These are phyloP conservation scores for Aureobasidium sp. DNA, from an alignment of 2,329 filamentous ascomycete genomes.

Conservation along the genomic window DNA sequence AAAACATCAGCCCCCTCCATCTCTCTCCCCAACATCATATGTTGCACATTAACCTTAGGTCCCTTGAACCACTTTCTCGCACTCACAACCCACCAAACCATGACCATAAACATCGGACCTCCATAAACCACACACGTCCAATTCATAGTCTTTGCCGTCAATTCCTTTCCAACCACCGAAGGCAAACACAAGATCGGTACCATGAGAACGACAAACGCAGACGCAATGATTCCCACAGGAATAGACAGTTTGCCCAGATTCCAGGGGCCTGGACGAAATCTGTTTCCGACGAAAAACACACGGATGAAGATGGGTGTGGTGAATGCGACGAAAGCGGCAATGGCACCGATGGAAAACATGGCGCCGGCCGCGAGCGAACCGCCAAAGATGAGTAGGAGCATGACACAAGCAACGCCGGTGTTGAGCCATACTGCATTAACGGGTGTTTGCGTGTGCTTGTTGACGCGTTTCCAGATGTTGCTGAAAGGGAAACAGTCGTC, in stretches of 20 bases:
- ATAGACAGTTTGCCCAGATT: slow-evolving; percentile 53
- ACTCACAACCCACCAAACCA: slow-evolving; percentile 55
- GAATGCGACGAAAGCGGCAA: slow-evolving; percentile 57
- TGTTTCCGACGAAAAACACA: slow-evolving; percentile 51
- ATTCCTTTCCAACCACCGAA: slow-evolving; percentile 44
- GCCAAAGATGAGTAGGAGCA: slow-evolving; percentile 57
- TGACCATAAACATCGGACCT: slow-evolving; percentile 27
- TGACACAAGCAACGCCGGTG: slow-evolving; percentile 47
- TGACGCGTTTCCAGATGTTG: slow-evolving; percentile 51
- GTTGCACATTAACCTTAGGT: slow-evolving; percentile 58
- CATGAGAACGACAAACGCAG: slow-evolving; percentile 56
- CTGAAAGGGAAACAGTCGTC: slow-evolving; percentile 61
- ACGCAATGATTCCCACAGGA: slow-evolving; percentile 49
- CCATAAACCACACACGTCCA: slow-evolving; percentile 62
- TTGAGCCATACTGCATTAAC: slow-evolving; percentile 66
- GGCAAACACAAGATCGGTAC: slow-evolving; percentile 61
- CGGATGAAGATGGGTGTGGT: slow-evolving; percentile 51
- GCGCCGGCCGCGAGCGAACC: slow-evolving; percentile 56
- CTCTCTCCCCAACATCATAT: slow-evolving; percentile 24
- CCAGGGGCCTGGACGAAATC: slow-evolving; percentile 61
- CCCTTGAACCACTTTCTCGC: slow-evolving; percentile 63
- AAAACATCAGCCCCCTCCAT: not conserved
- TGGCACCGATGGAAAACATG: slow-evolving; percentile 62
- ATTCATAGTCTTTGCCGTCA: slow-evolving; percentile 52
- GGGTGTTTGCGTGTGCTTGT: slow-evolving; percentile 53